Evolutionary conservation across 768 basidiomycete genomes (phyloP), one percentile per base, ranked within the genome.

Genomic region (Exidia glandulosa): DNA sequence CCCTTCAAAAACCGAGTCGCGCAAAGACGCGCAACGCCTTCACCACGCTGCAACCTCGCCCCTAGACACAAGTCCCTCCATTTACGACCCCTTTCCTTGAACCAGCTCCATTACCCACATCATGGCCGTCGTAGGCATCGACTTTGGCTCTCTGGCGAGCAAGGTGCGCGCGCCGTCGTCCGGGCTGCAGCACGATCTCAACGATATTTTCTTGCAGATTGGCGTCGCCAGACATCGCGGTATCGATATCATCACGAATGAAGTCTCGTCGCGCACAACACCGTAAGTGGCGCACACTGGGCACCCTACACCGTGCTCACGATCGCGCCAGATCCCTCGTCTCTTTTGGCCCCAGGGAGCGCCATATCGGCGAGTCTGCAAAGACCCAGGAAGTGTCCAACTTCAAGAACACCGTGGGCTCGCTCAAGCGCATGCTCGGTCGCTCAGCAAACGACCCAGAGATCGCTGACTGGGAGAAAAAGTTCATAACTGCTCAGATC

Each of bases 341-440:
- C 60, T 92, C 90, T 5, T 99, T 96, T 73, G 94, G 94, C 13
- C 83, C 84, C 25, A 92, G 91, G 71, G 89, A 94, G 67, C 88
- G 95, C 50, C 73, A 86, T 55, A 88, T 98, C 70, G 95, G 96
- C 64, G 95, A 99, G 74, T 63, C 93, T 23, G 95, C 94, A 66
- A 99, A 98, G 79, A 97, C 90, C 0, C 91, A 94, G 66, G 95
- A 98, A 74, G 96, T 88, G 16, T 94, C 93, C 66, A 98, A 98
- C 76, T 97, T 94, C 81, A 89, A 85, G 74, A 99, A 98, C 78
- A 98, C 96, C 29, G 80, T 96, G 70, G 96, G 96, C 45, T 87
- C 84, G 0, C 77, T 98, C 67, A 97, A 97, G 74, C 83, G 94
- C 25, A 81, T 98, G 41, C 78, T 96, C 65, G 95, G 94, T 9